Base-by-base conservation (phyloP, 306 rosid species). In the Quercus glauca region DNA sequence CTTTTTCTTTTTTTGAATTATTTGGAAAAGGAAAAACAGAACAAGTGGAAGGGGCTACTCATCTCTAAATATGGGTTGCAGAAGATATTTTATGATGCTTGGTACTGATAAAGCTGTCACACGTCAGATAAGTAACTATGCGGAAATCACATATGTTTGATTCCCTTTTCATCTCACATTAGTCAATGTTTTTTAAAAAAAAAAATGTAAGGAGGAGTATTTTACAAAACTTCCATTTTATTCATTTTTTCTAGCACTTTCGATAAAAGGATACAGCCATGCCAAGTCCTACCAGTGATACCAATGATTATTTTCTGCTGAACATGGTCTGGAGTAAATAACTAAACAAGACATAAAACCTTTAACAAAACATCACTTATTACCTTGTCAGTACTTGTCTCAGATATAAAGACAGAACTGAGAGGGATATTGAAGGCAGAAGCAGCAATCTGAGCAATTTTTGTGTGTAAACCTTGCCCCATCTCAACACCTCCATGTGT, bases 381-480 rank as follows among this genome's bases (percentile, higher is more conserved):
- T 90, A 95, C 98, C 99, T 95, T 95, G 87, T 95, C 99, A 11
- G 98, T 92, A 82, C 98, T 91, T 69, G 99, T 90, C 43, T 95
- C 99, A 61, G 98, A 95, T 87, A 95, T 89, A 78, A 95, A 92
- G 88, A 95, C 97, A 23, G 96, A 88, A 86, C 85, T 83, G 76
- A 95, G 96, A 73, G 98, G 92, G 81, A 95, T 90, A 83, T 81
- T 79, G 81, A 92, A 95, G 81, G 97, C 97, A 71, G 99, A 95
- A 80, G 98, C 98, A 73, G 99, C 99, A 85, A 95, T 75, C 86
- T 92, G 98, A 61, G 99, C 97, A 80, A 95, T 90, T 85, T 95
- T 95, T 41, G 99, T 92, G 78, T 95, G 99, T 77, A 95, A 87
- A 73, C 99, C 99, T 89, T 95, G 99, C 77, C 99, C 99, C 98